These are phyloP conservation scores for Oligophagozyma castellii DNA, from an alignment of 1,139 yeast species.

Conservation along the genomic window DNA sequence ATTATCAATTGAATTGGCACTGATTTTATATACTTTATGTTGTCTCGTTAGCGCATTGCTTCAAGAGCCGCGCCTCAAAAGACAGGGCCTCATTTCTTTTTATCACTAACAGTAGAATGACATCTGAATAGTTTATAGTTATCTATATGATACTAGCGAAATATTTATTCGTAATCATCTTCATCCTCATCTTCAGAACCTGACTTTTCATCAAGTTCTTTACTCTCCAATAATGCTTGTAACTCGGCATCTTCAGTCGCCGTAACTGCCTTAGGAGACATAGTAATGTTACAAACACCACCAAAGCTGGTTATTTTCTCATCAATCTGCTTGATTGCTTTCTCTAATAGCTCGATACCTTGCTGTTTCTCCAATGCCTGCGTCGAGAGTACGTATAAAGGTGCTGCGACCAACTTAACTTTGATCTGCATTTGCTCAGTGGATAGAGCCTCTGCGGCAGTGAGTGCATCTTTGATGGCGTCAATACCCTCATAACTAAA, in stretches of 20 bases:
- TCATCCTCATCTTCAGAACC: conserved; percentile 49
- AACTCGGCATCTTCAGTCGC: conserved; percentile 97
- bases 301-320: conserved; percentile 58
- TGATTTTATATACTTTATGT: no score
- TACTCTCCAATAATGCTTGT: conserved; percentile 78
- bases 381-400: conserved; percentile 84
- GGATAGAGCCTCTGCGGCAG: conserved; percentile 73
- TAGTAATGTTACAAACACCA: conserved; percentile 83
- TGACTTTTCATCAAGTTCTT: conserved; percentile 51
- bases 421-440: conserved; percentile 78
- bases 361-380: conserved; percentile 84
- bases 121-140: background rate
- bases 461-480: conserved; percentile 82
- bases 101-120: no score
- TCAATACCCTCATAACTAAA: conserved; percentile 96
- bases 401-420: conserved; percentile 95
- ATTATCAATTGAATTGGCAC: no score
- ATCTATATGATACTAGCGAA: background rate
- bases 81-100: no score
- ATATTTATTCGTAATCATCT: conserved; percentile 28
- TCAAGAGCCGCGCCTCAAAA: no score
- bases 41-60: no score
- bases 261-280: conserved; percentile 98
- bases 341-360: conserved; percentile 66
- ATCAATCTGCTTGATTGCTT: conserved; percentile 66